phyloP scores from a whole-genome alignment of 495 filamentous ascomycete species.

The Penicillium tannophilum region DNA sequence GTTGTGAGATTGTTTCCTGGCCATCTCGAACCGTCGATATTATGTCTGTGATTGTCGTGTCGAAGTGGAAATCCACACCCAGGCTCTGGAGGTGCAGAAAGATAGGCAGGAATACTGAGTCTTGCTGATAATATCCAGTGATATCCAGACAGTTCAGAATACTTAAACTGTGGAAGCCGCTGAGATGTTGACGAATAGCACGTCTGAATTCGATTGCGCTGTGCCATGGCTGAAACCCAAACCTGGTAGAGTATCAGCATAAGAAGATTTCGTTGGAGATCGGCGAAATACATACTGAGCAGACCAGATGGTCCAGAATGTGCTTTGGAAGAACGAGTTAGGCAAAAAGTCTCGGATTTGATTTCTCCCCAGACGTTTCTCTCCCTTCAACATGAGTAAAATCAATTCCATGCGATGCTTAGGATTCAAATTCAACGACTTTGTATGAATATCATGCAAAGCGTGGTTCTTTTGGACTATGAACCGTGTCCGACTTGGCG shows the following conservation, averaged over 20 bases:
- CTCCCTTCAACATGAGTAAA: conserved; percentile 15
- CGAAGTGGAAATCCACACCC: conserved; percentile 44
- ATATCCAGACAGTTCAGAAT: conserved; percentile 28
- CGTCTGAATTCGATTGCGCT: conserved; percentile 40
- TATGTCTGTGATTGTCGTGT: conserved; percentile 15
- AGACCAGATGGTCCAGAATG: conserved; percentile 21
- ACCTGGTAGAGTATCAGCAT: conserved; percentile 10
- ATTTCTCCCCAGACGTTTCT: conserved; percentile 9
- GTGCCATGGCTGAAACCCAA: conserved; percentile 42
- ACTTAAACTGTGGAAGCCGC: conserved; percentile 30
- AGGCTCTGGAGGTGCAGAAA: conserved; percentile 36
- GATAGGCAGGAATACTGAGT: conserved; percentile 43
- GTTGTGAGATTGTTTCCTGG: neutral
- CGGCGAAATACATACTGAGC: conserved; percentile 11
- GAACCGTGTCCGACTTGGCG: neutral
- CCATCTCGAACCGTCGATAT: conserved; percentile 1
- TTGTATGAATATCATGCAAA: conserved; percentile 2
- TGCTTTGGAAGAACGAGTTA: conserved; percentile 14
- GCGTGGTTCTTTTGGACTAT: conserved; percentile 4
- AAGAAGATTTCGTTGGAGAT: neutral
- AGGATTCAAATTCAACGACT: conserved; percentile 9
- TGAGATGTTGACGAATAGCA: conserved; percentile 27
- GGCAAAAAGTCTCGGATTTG: conserved; percentile 14
- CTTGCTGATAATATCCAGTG: conserved; percentile 42
- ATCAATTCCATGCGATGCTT: neutral